phyloP scores from a whole-genome alignment of 2,329 filamentous ascomycete genomes.

The Endocalyx cinctus region DNA sequence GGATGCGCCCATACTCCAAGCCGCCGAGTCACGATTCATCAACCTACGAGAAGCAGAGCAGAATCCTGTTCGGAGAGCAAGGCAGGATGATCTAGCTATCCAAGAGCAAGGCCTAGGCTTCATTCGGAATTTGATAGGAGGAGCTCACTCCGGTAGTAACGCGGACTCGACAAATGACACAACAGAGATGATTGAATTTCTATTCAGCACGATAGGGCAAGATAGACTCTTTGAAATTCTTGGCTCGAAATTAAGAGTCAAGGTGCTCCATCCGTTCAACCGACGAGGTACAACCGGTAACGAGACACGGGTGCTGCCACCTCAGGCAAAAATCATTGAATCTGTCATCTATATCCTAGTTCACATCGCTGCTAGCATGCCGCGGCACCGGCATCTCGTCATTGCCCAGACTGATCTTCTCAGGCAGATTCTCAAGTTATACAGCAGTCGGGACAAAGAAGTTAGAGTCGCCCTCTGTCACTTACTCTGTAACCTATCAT shows the following conservation, averaged over 20 bases:
- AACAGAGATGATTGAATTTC: constrained; percentile 75
- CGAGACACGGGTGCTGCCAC: constrained; percentile 49
- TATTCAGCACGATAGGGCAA: constrained; percentile 72
- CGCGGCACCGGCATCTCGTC: constrained; percentile 72
- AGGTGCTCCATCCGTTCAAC: constrained; percentile 49
- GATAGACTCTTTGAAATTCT: constrained; percentile 78
- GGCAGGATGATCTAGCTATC: constrained; percentile 75
- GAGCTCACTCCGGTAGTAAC: constrained; percentile 43
- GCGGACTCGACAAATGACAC: constrained; percentile 47
- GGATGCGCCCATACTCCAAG: constrained; percentile 33
- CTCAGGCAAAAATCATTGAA: constrained; percentile 66
- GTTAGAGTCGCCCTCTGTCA: constrained; percentile 78
- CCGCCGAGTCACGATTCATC: constrained; percentile 46
- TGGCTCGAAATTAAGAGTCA: constrained; percentile 68
- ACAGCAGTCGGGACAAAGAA: constrained; percentile 65
- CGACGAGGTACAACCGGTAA: constrained; percentile 30
- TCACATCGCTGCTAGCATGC: constrained; percentile 79
- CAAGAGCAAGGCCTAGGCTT: constrained; percentile 91
- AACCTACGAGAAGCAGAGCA: constrained; percentile 61
- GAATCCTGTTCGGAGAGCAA: constrained; percentile 61
- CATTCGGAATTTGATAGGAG: constrained; percentile 81
- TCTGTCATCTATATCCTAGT: constrained; percentile 78
- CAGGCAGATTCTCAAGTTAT: constrained; percentile 66
- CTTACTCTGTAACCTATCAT: constrained; percentile 81
- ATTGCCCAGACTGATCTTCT: constrained; percentile 74